Conservation (phyloP, 495 filamentous ascomycete species). For the Aspergillus diversus region DNA sequence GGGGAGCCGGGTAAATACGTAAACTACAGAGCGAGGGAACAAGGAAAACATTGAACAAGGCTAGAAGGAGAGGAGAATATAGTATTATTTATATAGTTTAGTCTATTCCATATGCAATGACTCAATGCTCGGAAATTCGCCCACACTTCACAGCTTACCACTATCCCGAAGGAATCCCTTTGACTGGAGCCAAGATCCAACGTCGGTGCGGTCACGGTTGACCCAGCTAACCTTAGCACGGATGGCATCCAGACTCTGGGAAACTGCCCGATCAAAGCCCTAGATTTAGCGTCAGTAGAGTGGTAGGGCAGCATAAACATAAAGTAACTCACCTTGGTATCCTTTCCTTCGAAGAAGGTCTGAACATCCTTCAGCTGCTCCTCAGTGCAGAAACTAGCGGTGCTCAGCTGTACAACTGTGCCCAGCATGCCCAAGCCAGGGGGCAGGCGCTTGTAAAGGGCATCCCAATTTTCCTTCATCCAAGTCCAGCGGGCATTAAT, state of each 20-base stretch:
- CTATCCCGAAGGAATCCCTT: conserved; percentile 53
- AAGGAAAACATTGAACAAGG: background rate
- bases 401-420: conserved; percentile 80
- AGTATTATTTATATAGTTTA: conserved; percentile 10
- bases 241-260: conserved; percentile 64
- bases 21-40: background rate
- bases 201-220: conserved; percentile 62
- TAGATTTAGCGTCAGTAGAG: conserved; percentile 24
- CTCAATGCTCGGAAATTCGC: background rate
- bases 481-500: conserved; percentile 81
- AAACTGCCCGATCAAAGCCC: conserved; percentile 62
- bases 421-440: conserved; percentile 85
- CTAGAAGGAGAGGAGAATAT: background rate
- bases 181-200: conserved; percentile 61
- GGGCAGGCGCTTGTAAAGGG: conserved; percentile 73
- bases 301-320: background rate
- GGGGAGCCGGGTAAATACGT: background rate
- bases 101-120: background rate
- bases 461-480: conserved; percentile 86
- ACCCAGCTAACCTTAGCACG: conserved; percentile 65
- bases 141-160: conserved; percentile 42
- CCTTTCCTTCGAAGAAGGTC: conserved; percentile 78
- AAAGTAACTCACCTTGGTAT: conserved; percentile 64
- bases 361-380: conserved; percentile 76
- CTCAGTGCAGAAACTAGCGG: conserved; percentile 75